phyloP scores from a whole-genome alignment of 2,329 filamentous ascomycete genomes.

The Coccinonectria pachysandricola region DNA sequence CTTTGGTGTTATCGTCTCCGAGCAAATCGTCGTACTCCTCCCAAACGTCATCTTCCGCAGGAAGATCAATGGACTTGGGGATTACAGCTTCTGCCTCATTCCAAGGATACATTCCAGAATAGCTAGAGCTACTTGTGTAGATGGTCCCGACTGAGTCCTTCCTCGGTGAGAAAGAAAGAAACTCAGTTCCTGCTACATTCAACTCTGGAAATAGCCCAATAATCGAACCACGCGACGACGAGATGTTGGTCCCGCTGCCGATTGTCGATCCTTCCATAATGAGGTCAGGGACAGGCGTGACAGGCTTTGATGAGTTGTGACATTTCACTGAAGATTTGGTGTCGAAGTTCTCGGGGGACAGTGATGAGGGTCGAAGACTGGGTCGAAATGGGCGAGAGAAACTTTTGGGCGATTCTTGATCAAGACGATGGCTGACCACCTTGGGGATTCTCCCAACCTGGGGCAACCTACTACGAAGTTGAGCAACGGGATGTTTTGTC shows the following conservation, averaged over 20 bases:
- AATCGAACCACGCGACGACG: slow-evolving; percentile 21
- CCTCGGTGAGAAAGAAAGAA: slow-evolving; percentile 62
- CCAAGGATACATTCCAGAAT: slow-evolving; percentile 51
- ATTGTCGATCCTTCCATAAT: slow-evolving; percentile 25
- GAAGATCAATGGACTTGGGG: slow-evolving; percentile 49
- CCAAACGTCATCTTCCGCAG: slow-evolving; percentile 83
- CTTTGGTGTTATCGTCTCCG: slow-evolving; percentile 44
- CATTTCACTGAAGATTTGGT: slow-evolving; percentile 37
- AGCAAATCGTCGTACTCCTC: slow-evolving; percentile 87
- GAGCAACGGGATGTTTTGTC: slow-evolving; percentile 3
- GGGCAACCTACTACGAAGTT: slow-evolving; percentile 49
- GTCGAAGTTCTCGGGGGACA: slow-evolving; percentile 20
- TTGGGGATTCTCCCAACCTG: slow-evolving; percentile 81
- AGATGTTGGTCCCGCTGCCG: slow-evolving; percentile 22
- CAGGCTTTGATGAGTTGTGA: slow-evolving; percentile 32
- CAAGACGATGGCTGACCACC: slow-evolving; percentile 59
- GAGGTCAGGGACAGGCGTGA: slow-evolving; percentile 28
- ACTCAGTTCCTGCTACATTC: slow-evolving; percentile 41
- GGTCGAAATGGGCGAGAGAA: slow-evolving; percentile 74
- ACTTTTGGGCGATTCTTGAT: slow-evolving; percentile 61
- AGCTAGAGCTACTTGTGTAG: slow-evolving; percentile 45
- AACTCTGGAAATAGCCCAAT: slow-evolving; percentile 22
- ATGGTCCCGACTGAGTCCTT: slow-evolving; percentile 57
- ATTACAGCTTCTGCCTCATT: slow-evolving; percentile 56
- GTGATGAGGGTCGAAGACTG: slow-evolving; percentile 31